phyloP scores from a whole-genome alignment of 441 rosid genomes.

The Pelargonium cotyledonis region DNA sequence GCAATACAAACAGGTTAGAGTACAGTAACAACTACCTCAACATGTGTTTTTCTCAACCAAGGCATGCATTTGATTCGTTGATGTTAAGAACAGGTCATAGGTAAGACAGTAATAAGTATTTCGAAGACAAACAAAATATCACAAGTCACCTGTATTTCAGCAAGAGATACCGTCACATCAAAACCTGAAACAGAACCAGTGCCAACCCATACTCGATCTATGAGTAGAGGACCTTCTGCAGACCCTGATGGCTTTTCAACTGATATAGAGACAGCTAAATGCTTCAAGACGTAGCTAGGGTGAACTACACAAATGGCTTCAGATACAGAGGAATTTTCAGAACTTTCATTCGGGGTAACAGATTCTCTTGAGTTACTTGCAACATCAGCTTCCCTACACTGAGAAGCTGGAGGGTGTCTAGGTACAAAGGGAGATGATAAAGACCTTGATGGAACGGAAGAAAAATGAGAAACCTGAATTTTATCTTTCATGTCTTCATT shows the following conservation, averaged over 20 bases:
- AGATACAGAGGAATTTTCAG: slow-evolving; percentile 22
- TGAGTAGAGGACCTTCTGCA: slow-evolving; percentile 30
- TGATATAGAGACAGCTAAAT: slow-evolving; percentile 47
- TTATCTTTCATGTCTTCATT: slow-evolving; percentile 36
- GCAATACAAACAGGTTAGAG: slow-evolving; percentile 25
- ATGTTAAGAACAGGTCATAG: neutral
- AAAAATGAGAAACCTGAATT: slow-evolving; percentile 49
- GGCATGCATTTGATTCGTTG: slow-evolving; percentile 14
- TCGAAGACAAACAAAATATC: slow-evolving; percentile 19
- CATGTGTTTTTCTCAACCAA: slow-evolving; percentile 15
- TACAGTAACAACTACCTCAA: slow-evolving; percentile 13
- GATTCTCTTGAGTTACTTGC: slow-evolving; percentile 34
- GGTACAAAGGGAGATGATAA: slow-evolving; percentile 33
- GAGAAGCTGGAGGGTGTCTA: slow-evolving; percentile 34
- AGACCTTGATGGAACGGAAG: slow-evolving; percentile 39
- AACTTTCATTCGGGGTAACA: slow-evolving; percentile 21
- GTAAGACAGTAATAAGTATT: slow-evolving; percentile 2
- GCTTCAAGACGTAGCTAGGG: slow-evolving; percentile 55
- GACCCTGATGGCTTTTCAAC: slow-evolving; percentile 35
- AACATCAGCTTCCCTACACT: slow-evolving; percentile 31
- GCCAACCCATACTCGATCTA: slow-evolving; percentile 59
- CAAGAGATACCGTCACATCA: slow-evolving; percentile 56
- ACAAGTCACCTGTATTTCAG: slow-evolving; percentile 62
- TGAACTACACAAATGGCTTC: slow-evolving; percentile 31
- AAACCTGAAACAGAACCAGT: slow-evolving; percentile 65